phyloP scores from a whole-genome alignment of 768 basidiomycete genomes.

The Lactarius tabidus region DNA sequence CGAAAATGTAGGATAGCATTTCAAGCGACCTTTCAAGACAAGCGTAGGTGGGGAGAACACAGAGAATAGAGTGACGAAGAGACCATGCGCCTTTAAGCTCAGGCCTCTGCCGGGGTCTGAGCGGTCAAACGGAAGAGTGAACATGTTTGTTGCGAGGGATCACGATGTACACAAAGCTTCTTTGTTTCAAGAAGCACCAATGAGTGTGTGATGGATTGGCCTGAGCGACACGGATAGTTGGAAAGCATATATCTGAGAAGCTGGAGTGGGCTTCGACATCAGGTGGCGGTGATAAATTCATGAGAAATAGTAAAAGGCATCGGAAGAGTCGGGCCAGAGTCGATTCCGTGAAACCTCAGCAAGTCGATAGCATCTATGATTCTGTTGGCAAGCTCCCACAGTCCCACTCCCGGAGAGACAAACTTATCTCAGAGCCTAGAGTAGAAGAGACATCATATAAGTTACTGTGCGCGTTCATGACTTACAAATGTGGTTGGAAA shows the following conservation, averaged over 20 bases:
- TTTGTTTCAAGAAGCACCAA: not conserved
- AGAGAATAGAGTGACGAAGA: not conserved
- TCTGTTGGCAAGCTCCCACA: not conserved
- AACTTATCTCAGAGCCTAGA: not conserved
- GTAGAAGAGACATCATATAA: not conserved
- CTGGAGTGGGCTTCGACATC: not conserved
- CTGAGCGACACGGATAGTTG: not conserved
- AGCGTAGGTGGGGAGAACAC: not conserved
- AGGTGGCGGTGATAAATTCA: not conserved
- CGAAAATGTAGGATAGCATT: slow-evolving; percentile 5
- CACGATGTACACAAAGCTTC: not conserved
- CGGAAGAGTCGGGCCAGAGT: not conserved
- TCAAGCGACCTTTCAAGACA: not conserved
- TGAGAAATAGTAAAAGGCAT: not conserved
- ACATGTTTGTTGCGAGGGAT: not conserved
- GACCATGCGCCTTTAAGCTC: not conserved
- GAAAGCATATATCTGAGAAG: not conserved
- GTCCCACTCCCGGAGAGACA: not conserved
- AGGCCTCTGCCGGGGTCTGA: not conserved
- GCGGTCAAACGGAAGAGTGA: not conserved
- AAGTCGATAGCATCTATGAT: not conserved
- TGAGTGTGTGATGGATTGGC: not conserved
- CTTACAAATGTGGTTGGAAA: not conserved
- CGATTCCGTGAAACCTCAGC: not conserved
- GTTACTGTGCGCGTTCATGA: no score